Evolutionary conservation across 208 protist species (phyloP).

Genomic region (Crithidia brevicula): DNA sequence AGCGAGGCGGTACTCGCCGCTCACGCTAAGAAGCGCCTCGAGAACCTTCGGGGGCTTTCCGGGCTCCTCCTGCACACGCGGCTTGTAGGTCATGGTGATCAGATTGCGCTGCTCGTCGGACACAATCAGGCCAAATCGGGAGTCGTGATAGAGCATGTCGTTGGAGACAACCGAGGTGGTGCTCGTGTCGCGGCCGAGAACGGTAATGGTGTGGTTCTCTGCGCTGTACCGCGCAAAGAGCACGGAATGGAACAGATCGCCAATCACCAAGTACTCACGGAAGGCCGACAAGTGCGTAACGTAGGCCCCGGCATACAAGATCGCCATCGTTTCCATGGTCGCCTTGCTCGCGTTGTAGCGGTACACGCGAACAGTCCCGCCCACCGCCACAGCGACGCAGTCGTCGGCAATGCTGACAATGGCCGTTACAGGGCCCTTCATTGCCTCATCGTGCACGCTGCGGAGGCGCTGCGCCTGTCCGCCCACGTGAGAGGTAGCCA

Average conservation of each 20-base stretch:
- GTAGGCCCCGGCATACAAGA: slow-evolving; percentile 87
- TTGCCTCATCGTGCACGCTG: slow-evolving; percentile 69
- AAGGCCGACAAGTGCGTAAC: slow-evolving; percentile 75
- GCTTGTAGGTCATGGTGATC: slow-evolving; percentile 75
- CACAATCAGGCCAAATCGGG: slow-evolving; percentile 67
- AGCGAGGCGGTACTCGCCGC: slow-evolving; percentile 78
- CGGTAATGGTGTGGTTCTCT: slow-evolving; percentile 75
- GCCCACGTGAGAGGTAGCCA: slow-evolving; percentile 43
- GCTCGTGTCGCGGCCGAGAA: slow-evolving; percentile 73
- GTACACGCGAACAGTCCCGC: slow-evolving; percentile 85
- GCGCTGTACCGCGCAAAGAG: slow-evolving; percentile 78
- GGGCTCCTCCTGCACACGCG: slow-evolving; percentile 46
- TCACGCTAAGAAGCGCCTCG: slow-evolving; percentile 72
- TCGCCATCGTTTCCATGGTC: slow-evolving; percentile 70
- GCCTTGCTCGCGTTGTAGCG: slow-evolving; percentile 58
- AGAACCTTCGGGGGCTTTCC: slow-evolving; percentile 42
- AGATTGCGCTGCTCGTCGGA: slow-evolving; percentile 82
- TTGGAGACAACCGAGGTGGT: slow-evolving; percentile 59
- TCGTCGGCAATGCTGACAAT: slow-evolving; percentile 51
- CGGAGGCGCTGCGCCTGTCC: slow-evolving; percentile 40
- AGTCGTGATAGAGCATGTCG: slow-evolving; percentile 82
- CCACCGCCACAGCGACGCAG: slow-evolving; percentile 74
- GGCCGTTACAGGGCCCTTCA: slow-evolving; percentile 84
- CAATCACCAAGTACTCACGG: slow-evolving; percentile 80
- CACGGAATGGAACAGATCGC: slow-evolving; percentile 75